These are phyloP conservation scores for Komagataella pastoris DNA, from an alignment of 805 yeast genomes.

Conservation along the genomic window DNA sequence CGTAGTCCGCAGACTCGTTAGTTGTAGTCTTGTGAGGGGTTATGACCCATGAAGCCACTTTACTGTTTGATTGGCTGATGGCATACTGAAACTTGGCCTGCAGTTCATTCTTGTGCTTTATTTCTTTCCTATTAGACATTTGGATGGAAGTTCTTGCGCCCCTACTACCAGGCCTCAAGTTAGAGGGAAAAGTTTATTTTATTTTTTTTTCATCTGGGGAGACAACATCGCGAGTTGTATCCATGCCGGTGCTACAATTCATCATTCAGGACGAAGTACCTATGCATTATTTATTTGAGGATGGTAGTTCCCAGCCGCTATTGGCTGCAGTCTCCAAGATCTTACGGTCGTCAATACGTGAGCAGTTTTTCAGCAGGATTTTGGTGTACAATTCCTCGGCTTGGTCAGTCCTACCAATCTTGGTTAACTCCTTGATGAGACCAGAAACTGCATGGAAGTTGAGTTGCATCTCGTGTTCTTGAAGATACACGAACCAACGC, in stretches of 20 bases:
- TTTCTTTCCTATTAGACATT: constrained; percentile 16
- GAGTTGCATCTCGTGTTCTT: neutral
- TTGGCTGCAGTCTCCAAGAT: neutral
- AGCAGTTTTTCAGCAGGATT: neutral
- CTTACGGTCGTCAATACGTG: neutral
- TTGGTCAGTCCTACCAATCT: neutral
- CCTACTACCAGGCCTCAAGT: neutral
- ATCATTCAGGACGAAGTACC: neutral
- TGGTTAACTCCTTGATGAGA: neutral
- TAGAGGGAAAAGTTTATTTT: neutral
- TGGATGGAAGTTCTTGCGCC: neutral
- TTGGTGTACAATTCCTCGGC: neutral
- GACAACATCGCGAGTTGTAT: neutral
- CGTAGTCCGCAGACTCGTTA: neutral
- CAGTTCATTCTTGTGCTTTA: constrained; percentile 25
- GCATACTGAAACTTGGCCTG: constrained; percentile 27
- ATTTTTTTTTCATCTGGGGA: neutral
- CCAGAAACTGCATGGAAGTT: neutral
- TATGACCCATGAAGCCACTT: constrained; percentile 18
- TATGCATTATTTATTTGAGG: neutral
- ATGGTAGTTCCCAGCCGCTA: neutral
- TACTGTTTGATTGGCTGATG: constrained; percentile 15
- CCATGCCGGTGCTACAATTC: neutral
- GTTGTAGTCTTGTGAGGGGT: neutral
- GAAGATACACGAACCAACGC: neutral